phyloP scores from a whole-genome alignment of 2,329 filamentous ascomycete species.

The Delphinella strobiligena region DNA sequence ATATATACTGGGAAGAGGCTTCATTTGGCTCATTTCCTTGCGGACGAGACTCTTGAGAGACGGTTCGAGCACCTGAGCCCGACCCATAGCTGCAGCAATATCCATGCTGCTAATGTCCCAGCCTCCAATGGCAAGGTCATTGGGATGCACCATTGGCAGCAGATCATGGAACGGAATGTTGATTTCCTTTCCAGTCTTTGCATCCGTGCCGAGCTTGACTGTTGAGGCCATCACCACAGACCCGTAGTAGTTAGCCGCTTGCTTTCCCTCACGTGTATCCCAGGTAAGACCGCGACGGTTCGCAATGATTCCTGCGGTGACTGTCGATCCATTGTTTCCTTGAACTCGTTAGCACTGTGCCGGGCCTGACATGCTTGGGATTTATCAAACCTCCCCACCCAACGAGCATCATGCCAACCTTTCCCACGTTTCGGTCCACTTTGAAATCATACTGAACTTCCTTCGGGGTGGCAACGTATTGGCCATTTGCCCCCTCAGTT shows the following conservation, averaged over 20 bases:
- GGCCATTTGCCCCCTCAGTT: constrained; percentile 56
- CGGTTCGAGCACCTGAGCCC: constrained; percentile 90
- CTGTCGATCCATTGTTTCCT: constrained; percentile 85
- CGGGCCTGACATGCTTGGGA: too few species aligned
- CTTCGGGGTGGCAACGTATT: constrained; percentile 72
- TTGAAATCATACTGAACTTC: constrained; percentile 95
- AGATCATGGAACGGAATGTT: constrained; percentile 94
- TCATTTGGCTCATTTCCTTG: constrained; percentile 86
- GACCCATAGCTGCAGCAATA: constrained; percentile 85
- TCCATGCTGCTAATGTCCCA: constrained; percentile 96
- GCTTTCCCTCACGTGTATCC: constrained; percentile 86
- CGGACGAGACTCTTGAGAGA: constrained; percentile 76
- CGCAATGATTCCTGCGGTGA: constrained; percentile 93
- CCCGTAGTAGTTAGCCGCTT: constrained; percentile 91
- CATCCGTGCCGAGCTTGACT: constrained; percentile 86
- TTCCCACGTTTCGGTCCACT: constrained; percentile 84
- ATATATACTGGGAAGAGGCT: constrained; percentile 88
- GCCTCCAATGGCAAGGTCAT: constrained; percentile 86
- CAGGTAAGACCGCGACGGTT: constrained; percentile 78
- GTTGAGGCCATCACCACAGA: constrained; percentile 96
- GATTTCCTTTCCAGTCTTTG: constrained; percentile 73
- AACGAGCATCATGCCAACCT: constrained; percentile 93
- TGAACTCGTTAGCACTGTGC: neutral
- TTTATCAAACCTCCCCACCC: constrained; percentile 77
- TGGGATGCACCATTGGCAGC: constrained; percentile 92